Evolutionary conservation across 169 alveolate genomes (phyloP).

Genomic region (Eimeria necatrix): DNA sequence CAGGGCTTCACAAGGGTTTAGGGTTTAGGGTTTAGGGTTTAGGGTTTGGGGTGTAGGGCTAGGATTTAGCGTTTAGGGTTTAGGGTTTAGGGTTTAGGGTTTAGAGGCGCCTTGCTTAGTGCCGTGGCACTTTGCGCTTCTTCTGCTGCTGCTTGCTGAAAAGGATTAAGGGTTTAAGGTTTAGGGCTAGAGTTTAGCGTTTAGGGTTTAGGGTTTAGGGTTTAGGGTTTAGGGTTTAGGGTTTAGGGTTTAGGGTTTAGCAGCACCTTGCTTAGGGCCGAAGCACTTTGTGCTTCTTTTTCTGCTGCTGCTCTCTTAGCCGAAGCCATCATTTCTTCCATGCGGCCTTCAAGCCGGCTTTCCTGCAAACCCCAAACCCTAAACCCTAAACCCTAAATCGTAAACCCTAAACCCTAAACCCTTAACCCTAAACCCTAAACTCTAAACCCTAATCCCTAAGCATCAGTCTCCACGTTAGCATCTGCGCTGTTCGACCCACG

Average conservation of each 20-base stretch:
- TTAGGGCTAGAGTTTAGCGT: too few species aligned
- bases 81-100: too few species aligned
- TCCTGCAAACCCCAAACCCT: slow-evolving; percentile 23
- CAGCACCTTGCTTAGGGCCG: slow-evolving; percentile 5
- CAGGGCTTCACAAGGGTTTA: background rate
- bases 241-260: slow-evolving; percentile 29
- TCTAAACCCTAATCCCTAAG: background rate
- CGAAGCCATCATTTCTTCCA: background rate
- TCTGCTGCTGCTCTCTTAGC: slow-evolving; percentile 21
- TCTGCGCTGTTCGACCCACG: too few species aligned
- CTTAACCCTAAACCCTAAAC: background rate
- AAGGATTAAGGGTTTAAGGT: too few species aligned
- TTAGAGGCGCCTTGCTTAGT: too few species aligned
- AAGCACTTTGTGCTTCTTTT: background rate
- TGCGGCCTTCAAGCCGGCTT: background rate
- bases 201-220: background rate
- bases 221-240: background rate
- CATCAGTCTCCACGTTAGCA: too few species aligned
- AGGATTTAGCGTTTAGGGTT: too few species aligned
- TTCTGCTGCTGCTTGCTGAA: too few species aligned
- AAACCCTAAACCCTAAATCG: slow-evolving; percentile 31
- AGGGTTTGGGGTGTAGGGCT: too few species aligned
- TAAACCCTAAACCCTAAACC: slow-evolving; percentile 10
- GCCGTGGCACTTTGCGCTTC: too few species aligned
- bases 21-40: too few species aligned